Evolutionary conservation across 768 basidiomycete genomes (phyloP).

Genomic region (Xerocomellus dryophilus): DNA sequence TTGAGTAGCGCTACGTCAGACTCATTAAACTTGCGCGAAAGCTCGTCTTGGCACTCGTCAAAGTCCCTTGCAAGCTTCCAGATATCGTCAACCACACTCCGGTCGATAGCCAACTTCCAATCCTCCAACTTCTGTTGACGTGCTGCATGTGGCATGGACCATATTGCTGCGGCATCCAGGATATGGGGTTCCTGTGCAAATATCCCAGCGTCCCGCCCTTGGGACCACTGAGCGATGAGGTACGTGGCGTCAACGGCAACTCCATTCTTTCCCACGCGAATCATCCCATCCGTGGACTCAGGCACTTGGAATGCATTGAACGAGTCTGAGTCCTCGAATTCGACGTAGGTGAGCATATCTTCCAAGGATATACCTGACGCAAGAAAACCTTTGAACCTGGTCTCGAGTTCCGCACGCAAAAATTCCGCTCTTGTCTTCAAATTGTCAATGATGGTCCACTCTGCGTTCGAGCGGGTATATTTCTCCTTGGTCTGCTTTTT

Average conservation of each 20-base stretch:
- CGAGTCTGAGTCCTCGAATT: slow-evolving; percentile 49
- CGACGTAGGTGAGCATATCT: slow-evolving; percentile 44
- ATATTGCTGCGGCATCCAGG: slow-evolving; percentile 29
- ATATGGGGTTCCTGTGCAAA: slow-evolving; percentile 33
- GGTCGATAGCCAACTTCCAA: slow-evolving; percentile 39
- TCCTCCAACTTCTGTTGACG: slow-evolving; percentile 28
- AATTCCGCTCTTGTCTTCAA: slow-evolving; percentile 26
- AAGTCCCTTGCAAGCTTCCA: slow-evolving; percentile 36
- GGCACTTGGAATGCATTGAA: slow-evolving; percentile 48
- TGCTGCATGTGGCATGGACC: slow-evolving; percentile 32
- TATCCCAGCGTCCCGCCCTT: slow-evolving; percentile 43
- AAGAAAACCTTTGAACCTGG: slow-evolving; percentile 30
- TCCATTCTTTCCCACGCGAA: slow-evolving; percentile 41
- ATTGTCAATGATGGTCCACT: slow-evolving; percentile 43
- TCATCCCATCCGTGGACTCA: slow-evolving; percentile 43
- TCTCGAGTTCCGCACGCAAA: slow-evolving; percentile 23
- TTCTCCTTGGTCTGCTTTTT: slow-evolving; percentile 34
- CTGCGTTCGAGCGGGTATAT: slow-evolving; percentile 27
- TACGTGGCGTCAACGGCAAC: slow-evolving; percentile 36
- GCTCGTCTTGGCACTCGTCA: slow-evolving; percentile 36
- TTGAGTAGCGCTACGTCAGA: slow-evolving; percentile 35
- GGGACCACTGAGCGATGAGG: slow-evolving; percentile 47
- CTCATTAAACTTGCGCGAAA: slow-evolving; percentile 38
- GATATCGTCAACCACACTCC: slow-evolving; percentile 35
- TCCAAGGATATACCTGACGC: slow-evolving; percentile 14